Percentiles rank a stretch among this genome's conserved stretches.
Evolutionary conservation across 495 filamentous ascomycete species (phyloP).

Genomic region (Aspergillus homomorphus): DNA sequence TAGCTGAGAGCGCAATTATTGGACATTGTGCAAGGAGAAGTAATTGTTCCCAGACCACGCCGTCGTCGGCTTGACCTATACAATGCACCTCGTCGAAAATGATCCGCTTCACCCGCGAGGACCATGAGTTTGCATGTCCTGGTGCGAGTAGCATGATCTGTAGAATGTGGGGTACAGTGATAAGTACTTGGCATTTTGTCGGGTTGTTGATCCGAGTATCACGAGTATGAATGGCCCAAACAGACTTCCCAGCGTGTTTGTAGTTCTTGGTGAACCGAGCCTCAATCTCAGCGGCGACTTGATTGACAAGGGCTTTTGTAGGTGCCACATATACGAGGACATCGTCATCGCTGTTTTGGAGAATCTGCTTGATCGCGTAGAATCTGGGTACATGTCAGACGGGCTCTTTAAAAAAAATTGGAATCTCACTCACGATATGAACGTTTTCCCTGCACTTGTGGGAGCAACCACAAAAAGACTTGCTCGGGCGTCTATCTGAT

Average conservation of each 20-base stretch:
- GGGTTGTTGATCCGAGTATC: slow-evolving; percentile 71
- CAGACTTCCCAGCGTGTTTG: slow-evolving; percentile 56
- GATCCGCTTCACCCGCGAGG: slow-evolving; percentile 62
- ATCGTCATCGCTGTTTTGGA: slow-evolving; percentile 61
- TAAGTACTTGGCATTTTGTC: slow-evolving; percentile 66
- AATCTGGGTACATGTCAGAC: slow-evolving; percentile 38
- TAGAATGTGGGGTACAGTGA: slow-evolving; percentile 74
- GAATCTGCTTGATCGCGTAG: slow-evolving; percentile 75
- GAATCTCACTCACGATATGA: slow-evolving; percentile 42
- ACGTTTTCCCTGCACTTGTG: slow-evolving; percentile 66
- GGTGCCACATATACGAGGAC: slow-evolving; percentile 76
- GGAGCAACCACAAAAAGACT: slow-evolving; percentile 75
- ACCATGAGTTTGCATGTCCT: slow-evolving; percentile 64
- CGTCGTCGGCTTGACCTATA: slow-evolving; percentile 74
- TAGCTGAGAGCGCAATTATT: slow-evolving; percentile 77
- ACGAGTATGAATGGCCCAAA: slow-evolving; percentile 78
- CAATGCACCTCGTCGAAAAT: slow-evolving; percentile 86
- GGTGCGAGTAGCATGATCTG: slow-evolving; percentile 76
- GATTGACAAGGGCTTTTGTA: slow-evolving; percentile 80
- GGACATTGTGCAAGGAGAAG: slow-evolving; percentile 70
- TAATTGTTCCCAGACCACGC: slow-evolving; percentile 78
- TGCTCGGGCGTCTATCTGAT: slow-evolving; percentile 64
- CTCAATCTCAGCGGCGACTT: slow-evolving; percentile 73
- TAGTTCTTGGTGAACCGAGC: slow-evolving; percentile 64
- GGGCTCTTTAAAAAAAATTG: slow-evolving; percentile 4